Evolutionary conservation across 257 asterid species (phyloP).

Genomic region (Solanum appendiculatum): DNA sequence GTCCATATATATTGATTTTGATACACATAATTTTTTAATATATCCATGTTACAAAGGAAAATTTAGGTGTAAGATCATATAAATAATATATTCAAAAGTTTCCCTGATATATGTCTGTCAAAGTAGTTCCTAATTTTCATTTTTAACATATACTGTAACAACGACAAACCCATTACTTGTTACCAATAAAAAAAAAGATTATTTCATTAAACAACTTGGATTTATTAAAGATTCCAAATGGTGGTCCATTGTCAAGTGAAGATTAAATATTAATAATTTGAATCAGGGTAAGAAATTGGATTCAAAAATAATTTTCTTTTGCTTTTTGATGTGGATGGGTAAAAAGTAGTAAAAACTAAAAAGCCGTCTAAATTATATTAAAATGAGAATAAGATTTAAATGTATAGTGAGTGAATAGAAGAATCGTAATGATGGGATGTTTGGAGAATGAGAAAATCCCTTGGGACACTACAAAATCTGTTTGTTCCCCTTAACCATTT

Average conservation of each 20-base stretch:
- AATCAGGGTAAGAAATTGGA: neutral
- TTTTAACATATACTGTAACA: neutral
- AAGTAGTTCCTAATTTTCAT: neutral
- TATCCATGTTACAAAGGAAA: neutral
- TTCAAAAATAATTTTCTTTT: neutral
- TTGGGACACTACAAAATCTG: constrained; percentile 62
- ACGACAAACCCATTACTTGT: neutral
- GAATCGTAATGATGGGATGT: constrained; percentile 29
- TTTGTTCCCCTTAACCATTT: constrained; percentile 17
- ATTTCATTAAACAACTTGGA: neutral
- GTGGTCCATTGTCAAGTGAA: neutral
- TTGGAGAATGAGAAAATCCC: constrained; percentile 48
- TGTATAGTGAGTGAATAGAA: neutral
- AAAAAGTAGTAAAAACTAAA: neutral
- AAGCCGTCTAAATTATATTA: neutral
- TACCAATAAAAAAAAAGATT: neutral
- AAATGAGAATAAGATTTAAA: neutral
- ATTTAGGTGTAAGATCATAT: neutral
- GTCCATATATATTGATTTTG: neutral
- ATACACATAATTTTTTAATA: neutral
- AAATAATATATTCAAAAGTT: neutral
- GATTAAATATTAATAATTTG: neutral
- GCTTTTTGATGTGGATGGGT: neutral
- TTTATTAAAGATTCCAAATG: neutral
- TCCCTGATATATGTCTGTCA: neutral